Evolutionary conservation across 495 filamentous ascomycete genomes (phyloP).

Genomic region (Achaetomiella virescens): DNA sequence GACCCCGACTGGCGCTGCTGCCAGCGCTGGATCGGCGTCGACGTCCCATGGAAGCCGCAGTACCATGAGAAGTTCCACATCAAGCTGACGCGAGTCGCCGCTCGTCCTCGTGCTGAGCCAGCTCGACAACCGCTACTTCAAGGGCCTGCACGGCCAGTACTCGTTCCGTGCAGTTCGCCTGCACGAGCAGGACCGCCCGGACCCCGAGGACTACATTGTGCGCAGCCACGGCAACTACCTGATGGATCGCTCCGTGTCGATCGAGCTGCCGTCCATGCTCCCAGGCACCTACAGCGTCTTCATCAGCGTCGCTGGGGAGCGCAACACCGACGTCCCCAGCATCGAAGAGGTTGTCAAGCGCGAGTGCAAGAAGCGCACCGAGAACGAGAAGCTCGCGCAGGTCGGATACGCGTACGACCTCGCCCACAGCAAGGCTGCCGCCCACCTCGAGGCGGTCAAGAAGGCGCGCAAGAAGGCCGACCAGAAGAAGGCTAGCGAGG

Average conservation of each 20-base stretch:
- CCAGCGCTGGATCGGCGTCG: slow-evolving; percentile 81
- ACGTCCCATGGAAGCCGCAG: slow-evolving; percentile 81
- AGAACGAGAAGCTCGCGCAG: slow-evolving; percentile 75
- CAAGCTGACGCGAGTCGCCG: slow-evolving; percentile 61
- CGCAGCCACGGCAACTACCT: slow-evolving; percentile 70
- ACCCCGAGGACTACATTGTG: slow-evolving; percentile 79
- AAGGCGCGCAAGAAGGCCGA: slow-evolving; percentile 44
- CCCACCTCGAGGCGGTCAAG: slow-evolving; percentile 56
- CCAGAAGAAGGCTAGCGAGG: slow-evolving; percentile 44
- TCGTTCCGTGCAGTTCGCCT: slow-evolving; percentile 86
- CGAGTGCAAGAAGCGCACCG: slow-evolving; percentile 55
- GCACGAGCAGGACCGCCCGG: slow-evolving; percentile 58
- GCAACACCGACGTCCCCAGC: slow-evolving; percentile 44
- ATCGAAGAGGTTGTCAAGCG: slow-evolving; percentile 68
- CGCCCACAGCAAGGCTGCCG: slow-evolving; percentile 73
- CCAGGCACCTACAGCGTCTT: slow-evolving; percentile 77
- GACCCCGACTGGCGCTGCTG: slow-evolving; percentile 71
- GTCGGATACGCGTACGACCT: slow-evolving; percentile 82
- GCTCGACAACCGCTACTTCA: slow-evolving; percentile 83
- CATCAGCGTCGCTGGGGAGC: slow-evolving; percentile 71
- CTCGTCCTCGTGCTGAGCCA: slow-evolving; percentile 81
- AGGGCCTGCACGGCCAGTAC: slow-evolving; percentile 77
- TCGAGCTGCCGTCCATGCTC: slow-evolving; percentile 53
- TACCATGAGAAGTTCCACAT: slow-evolving; percentile 85
- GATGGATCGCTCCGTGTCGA: slow-evolving; percentile 45